Evolutionary conservation across 352 stramenopile genomes (phyloP).

Genomic region (Lagenidium sp.): DNA sequence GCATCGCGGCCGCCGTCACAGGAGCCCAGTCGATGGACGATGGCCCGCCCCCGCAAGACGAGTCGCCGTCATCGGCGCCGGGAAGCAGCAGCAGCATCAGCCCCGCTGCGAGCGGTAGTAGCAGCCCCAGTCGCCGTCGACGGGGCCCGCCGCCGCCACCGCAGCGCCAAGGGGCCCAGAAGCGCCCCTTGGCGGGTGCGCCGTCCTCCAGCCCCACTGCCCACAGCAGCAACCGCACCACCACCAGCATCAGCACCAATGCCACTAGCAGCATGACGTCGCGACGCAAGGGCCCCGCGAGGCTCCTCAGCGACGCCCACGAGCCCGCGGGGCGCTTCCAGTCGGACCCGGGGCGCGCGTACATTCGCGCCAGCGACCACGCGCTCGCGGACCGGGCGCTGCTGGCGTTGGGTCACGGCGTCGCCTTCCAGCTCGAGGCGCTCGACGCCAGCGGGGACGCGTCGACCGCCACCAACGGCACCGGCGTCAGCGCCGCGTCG

Average conservation of each 20-base stretch:
- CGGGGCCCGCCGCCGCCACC: neutral
- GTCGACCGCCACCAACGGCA: neutral
- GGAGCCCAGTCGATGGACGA: neutral
- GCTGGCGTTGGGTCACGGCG: constrained; percentile 34
- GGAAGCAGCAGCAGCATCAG: too few relatives aligned
- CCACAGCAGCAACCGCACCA: constrained; percentile 1
- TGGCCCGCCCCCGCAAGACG: too few relatives aligned
- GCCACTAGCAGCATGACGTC: neutral
- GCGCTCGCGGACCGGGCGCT: constrained; percentile 34
- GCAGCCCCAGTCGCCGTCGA: too few relatives aligned
- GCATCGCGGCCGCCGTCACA: constrained; percentile 4
- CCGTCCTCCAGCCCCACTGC: neutral
- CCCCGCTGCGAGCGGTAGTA: too few relatives aligned
- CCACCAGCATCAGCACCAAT: neutral
- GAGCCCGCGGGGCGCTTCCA: constrained; percentile 46
- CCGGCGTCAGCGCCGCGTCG: neutral
- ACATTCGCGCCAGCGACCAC: constrained; percentile 29
- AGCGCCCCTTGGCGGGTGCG: neutral
- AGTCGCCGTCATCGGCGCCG: too few relatives aligned
- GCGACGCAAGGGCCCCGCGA: constrained; percentile 13
- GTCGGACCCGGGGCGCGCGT: constrained; percentile 32
- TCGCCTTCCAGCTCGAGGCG: constrained; percentile 30
- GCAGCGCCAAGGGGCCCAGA: neutral
- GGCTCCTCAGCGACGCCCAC: constrained; percentile 27
- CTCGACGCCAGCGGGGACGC: neutral